Evolutionary conservation across 192 early-diverging fungal genomes (phyloP).

Genomic region (Coemansia sp.): DNA sequence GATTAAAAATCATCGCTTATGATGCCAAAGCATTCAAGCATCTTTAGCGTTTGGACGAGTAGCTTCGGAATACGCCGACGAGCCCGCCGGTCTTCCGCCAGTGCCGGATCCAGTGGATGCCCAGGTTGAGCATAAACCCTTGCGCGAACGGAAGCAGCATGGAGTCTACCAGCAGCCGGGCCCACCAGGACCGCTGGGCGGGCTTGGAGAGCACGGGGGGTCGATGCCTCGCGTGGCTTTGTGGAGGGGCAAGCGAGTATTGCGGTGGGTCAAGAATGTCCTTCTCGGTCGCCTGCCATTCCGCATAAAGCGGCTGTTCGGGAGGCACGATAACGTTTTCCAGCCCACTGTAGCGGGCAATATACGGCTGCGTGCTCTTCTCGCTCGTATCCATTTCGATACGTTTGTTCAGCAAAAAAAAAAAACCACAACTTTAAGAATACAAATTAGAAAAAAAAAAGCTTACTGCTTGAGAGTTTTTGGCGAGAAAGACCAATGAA

Average conservation of each 20-base stretch:
- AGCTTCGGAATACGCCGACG: slow-evolving; percentile 22
- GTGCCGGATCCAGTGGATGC: slow-evolving; percentile 34
- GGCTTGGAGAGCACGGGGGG: not conserved
- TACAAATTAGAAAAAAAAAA: too few species aligned
- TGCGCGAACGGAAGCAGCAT: slow-evolving; percentile 46
- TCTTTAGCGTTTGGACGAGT: not conserved
- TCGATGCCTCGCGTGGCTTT: not conserved
- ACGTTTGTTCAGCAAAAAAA: not conserved
- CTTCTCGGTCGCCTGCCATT: slow-evolving; percentile 4
- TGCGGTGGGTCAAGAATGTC: too few species aligned
- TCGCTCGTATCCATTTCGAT: not conserved
- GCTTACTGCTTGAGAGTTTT: not conserved
- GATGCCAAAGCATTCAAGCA: not conserved
- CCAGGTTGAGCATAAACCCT: slow-evolving; percentile 47
- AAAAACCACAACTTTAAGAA: not conserved
- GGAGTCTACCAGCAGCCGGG: slow-evolving; percentile 37
- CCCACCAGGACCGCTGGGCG: slow-evolving; percentile 32
- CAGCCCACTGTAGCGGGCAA: not conserved
- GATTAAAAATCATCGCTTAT: slow-evolving; percentile 4
- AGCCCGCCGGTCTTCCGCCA: slow-evolving; percentile 43
- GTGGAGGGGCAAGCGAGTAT: not conserved
- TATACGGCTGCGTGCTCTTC: not conserved
- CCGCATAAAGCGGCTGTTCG: not conserved
- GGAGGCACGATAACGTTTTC: slow-evolving; percentile 7
- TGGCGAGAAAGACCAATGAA: not conserved